phyloP scores from a whole-genome alignment of 208 protist species.

The Jaenimonas drosophilae region DNA sequence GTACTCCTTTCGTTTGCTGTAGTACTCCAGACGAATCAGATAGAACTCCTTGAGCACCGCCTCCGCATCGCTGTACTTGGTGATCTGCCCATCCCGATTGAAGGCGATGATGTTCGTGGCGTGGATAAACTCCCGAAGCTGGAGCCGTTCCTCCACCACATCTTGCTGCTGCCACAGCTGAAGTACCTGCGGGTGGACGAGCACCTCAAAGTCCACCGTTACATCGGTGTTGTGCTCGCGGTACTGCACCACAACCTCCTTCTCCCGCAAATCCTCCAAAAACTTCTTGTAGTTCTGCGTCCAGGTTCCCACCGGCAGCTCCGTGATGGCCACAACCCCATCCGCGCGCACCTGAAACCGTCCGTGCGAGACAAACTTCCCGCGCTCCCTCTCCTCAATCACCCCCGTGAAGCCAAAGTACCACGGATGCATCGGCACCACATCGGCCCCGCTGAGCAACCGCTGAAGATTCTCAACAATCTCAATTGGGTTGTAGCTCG shows the following conservation, averaged over 20 bases:
- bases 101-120: constrained; percentile 98
- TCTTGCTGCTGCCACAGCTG: constrained; percentile 62
- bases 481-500: constrained; percentile 97
- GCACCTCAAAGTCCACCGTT: constrained; percentile 92
- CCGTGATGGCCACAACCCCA: constrained; percentile 91
- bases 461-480: constrained; percentile 89
- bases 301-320: constrained; percentile 96
- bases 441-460: constrained; percentile 78
- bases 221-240: constrained; percentile 96
- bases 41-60: constrained; percentile 98
- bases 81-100: constrained; percentile 92
- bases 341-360: constrained; percentile 54
- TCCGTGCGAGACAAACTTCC: constrained; percentile 74
- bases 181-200: constrained; percentile 83
- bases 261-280: constrained; percentile 88
- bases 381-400: constrained; percentile 76
- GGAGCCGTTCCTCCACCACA: constrained; percentile 88
- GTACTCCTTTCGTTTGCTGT: constrained; percentile 95
- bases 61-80: constrained; percentile 89
- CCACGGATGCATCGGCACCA: constrained; percentile 92
- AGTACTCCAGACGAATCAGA: constrained; percentile 92
- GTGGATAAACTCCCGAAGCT: constrained; percentile 84
- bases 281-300: constrained; percentile 94
- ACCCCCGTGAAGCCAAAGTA: constrained; percentile 95
- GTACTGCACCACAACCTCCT: constrained; percentile 91